Evolutionary conservation across 306 rosid species (phyloP).

Genomic region (Neltuma alba): DNA sequence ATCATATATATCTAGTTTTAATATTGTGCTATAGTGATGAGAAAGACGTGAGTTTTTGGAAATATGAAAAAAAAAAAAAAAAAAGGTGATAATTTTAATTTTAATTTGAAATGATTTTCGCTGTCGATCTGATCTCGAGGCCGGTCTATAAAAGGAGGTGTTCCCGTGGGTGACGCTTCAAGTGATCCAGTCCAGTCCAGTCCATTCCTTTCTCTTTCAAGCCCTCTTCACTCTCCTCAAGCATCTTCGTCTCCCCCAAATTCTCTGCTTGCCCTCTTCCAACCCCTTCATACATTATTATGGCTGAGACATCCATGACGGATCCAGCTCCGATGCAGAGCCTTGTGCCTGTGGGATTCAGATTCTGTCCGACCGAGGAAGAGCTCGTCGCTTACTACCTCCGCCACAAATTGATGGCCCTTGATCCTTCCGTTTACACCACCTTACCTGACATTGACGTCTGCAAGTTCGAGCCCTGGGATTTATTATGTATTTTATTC

Average conservation of each 20-base stretch:
- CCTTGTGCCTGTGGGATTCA: slow-evolving; percentile 48
- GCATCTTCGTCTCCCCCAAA: not conserved
- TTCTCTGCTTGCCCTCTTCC: not conserved
- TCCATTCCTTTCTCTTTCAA: not conserved
- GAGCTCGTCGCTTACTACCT: slow-evolving; percentile 59
- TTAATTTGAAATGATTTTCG: too few relatives aligned
- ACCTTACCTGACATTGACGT: slow-evolving; percentile 53
- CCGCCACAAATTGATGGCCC: slow-evolving; percentile 39
- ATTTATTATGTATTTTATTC: not conserved
- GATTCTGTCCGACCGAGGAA: slow-evolving; percentile 68
- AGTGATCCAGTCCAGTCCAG: too few relatives aligned
- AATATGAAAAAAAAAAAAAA: too few relatives aligned
- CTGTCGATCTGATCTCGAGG: too few relatives aligned
- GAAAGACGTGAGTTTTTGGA: too few relatives aligned
- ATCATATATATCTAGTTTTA: too few relatives aligned
- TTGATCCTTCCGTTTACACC: not conserved
- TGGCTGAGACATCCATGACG: not conserved
- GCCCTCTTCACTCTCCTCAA: not conserved
- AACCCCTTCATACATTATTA: not conserved
- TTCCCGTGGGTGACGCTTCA: too few relatives aligned
- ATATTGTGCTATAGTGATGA: too few relatives aligned
- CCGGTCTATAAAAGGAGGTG: too few relatives aligned
- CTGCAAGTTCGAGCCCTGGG: slow-evolving; percentile 56
- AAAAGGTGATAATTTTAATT: too few relatives aligned
- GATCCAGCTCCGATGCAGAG: not conserved